phyloP scores from a whole-genome alignment of 176 grass and related monocot genomes.

The Puya raimondii region DNA sequence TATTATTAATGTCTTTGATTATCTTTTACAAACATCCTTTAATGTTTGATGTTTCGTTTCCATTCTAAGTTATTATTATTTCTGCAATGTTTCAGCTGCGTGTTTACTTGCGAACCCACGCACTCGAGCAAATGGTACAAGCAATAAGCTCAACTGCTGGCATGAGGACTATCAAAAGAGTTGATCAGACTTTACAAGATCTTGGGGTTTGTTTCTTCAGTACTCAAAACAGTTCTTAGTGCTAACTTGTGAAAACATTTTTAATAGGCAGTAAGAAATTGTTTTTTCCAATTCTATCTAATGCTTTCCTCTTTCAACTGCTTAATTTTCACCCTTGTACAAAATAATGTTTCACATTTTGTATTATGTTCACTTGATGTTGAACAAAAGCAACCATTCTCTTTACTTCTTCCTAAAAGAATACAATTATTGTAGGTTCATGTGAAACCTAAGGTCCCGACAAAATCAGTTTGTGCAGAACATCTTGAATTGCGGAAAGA shows the following conservation, averaged over 20 bases:
- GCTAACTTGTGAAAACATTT: background rate
- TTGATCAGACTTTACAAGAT: slow-evolving; percentile 88
- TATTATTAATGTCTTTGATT: background rate
- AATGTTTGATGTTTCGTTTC: background rate
- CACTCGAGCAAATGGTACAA: slow-evolving; percentile 96
- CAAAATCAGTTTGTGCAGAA: slow-evolving; percentile 89
- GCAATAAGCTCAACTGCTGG: slow-evolving; percentile 75
- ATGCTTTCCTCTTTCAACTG: background rate
- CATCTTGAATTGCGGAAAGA: slow-evolving; percentile 96
- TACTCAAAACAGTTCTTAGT: slow-evolving; percentile 2
- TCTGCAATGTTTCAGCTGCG: slow-evolving; percentile 51
- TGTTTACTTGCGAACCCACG: slow-evolving; percentile 89
- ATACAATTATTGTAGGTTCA: slow-evolving; percentile 53
- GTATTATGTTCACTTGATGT: too few species aligned
- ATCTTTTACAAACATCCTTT: too few species aligned
- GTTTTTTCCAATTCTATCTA: background rate
- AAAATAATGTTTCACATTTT: background rate
- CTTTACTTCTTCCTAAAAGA: background rate
- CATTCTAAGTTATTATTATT: background rate
- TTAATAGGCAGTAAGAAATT: slow-evolving; percentile 1
- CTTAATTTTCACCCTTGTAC: background rate
- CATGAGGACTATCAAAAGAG: slow-evolving; percentile 74
- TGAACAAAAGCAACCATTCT: background rate
- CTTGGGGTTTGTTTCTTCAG: slow-evolving; percentile 56
- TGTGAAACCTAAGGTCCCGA: slow-evolving; percentile 95